These are phyloP conservation scores for Jaltomata sinuosa DNA, from an alignment of 257 asterid genomes.

Conservation along the genomic window DNA sequence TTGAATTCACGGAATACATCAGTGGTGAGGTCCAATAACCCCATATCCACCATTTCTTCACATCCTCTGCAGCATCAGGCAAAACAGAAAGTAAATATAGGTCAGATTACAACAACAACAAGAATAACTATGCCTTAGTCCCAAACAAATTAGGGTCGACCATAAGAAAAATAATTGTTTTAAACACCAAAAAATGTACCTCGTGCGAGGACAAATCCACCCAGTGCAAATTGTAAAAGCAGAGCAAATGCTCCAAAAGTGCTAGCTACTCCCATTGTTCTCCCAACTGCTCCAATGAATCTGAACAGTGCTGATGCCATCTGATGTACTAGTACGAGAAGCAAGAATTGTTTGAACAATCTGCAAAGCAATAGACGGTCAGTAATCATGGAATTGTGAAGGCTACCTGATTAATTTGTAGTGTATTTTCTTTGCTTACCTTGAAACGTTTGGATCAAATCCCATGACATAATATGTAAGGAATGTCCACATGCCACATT, in stretches of 20 bases:
- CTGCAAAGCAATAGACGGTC: slow-evolving; percentile 19
- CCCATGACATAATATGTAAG: slow-evolving; percentile 58
- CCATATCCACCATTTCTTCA: slow-evolving; percentile 72
- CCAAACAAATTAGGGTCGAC: background rate
- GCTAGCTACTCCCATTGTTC: slow-evolving; percentile 63
- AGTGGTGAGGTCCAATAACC: slow-evolving; percentile 63
- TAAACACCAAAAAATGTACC: slow-evolving; percentile 14
- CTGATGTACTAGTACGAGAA: slow-evolving; percentile 37
- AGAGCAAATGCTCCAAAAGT: slow-evolving; percentile 57
- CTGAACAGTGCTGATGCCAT: slow-evolving; percentile 47
- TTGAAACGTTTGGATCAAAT: slow-evolving; percentile 56
- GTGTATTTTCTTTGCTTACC: slow-evolving; percentile 12
- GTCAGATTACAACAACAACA: background rate
- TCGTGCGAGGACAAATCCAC: slow-evolving; percentile 61
- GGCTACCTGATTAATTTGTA: background rate
- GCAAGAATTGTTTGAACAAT: slow-evolving; percentile 38
- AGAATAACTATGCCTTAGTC: background rate
- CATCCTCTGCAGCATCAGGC: slow-evolving; percentile 34
- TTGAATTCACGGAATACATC: slow-evolving; percentile 68
- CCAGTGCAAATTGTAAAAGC: slow-evolving; percentile 50
- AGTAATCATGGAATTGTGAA: background rate
- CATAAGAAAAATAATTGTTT: background rate
- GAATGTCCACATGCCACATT: slow-evolving; percentile 43
- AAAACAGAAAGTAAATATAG: background rate
- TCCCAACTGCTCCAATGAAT: slow-evolving; percentile 56